Percentiles rank a stretch among this genome's conserved stretches.
Conservation (phyloP, 2,329 filamentous ascomycete species). For the Talaromyces sp. region DNA sequence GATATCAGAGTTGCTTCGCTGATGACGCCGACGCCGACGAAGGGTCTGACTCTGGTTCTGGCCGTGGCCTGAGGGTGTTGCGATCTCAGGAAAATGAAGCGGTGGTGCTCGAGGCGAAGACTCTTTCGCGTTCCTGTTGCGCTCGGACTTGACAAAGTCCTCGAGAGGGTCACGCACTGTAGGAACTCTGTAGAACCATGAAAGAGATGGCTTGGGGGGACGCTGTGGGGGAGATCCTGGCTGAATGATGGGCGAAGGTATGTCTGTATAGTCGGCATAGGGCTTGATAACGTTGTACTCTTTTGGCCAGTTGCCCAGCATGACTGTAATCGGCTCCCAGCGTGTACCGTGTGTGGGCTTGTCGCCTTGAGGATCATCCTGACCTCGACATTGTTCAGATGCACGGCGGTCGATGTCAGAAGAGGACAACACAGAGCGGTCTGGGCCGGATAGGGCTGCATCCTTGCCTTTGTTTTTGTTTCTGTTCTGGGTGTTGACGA, state of each 20-base stretch:
- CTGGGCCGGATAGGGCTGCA: constrained; percentile 1
- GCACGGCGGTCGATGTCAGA: background rate
- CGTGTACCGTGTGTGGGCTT: background rate
- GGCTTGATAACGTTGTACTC: constrained; percentile 4
- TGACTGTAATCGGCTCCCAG: constrained; percentile 14
- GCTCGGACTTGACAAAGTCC: too few relatives aligned
- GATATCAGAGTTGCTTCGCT: constrained; percentile 17
- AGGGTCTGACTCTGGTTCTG: background rate
- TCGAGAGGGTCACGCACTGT: background rate
- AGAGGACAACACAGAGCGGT: constrained; percentile 5
- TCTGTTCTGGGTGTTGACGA: background rate
- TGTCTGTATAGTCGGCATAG: constrained; percentile 12
- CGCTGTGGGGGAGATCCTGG: constrained; percentile 18
- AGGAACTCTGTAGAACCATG: constrained; percentile 1
- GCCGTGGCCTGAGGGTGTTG: background rate
- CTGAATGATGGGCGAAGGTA: constrained; percentile 12
- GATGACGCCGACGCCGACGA: background rate
- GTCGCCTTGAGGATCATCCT: background rate
- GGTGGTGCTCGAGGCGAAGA: background rate
- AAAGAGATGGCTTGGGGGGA: constrained; percentile 5
- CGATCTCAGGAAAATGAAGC: background rate
- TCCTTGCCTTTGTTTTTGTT: constrained; percentile 2
- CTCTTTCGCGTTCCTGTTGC: background rate
- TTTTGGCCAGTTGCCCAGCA: constrained; percentile 2
- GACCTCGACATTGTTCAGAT: background rate